Conservation (phyloP, 2,329 filamentous ascomycete species). For the Trichophyton mentagrophytes region DNA sequence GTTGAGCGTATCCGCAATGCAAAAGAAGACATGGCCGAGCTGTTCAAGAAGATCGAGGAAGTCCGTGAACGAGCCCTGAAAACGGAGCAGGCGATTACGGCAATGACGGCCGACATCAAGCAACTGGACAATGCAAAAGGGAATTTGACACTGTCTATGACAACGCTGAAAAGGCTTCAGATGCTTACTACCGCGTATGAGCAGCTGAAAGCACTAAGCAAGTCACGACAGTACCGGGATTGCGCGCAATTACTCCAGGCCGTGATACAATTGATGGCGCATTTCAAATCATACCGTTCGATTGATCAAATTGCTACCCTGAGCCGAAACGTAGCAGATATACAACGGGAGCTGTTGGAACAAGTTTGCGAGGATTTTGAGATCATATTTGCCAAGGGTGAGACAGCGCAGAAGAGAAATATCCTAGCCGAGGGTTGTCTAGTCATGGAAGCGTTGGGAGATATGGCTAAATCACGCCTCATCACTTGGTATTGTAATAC, state of each 20-base stretch:
- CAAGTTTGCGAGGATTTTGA: constrained; percentile 99
- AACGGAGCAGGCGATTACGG: constrained; percentile 91
- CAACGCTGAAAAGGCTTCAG: constrained; percentile 86
- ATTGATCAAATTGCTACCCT: constrained; percentile 96
- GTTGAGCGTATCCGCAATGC: constrained; percentile 84
- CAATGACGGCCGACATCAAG: constrained; percentile 99
- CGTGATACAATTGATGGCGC: constrained; percentile 91
- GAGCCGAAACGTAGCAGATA: constrained; percentile 80
- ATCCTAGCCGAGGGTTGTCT: constrained; percentile 76
- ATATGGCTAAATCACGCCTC: constrained; percentile 66
- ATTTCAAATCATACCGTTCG: constrained; percentile 95
- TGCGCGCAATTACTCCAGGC: constrained; percentile 89
- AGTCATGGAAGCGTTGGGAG: constrained; percentile 89
- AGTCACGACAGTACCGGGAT: constrained; percentile 82
- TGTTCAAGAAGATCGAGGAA: constrained; percentile 90
- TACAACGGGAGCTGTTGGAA: constrained; percentile 84
- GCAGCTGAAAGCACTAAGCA: constrained; percentile 71
- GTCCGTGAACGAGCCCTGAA: constrained; percentile 78
- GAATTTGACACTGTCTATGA: constrained; percentile 96
- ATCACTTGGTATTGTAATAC: constrained; percentile 98
- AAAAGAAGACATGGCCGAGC: constrained; percentile 72
- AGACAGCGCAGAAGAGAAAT: constrained; percentile 56
- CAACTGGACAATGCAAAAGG: constrained; percentile 90
- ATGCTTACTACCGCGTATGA: constrained; percentile 99
- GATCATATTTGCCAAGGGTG: constrained; percentile 78